Conservation (phyloP, 2,329 filamentous ascomycete species). For the Neonectria faginata region DNA sequence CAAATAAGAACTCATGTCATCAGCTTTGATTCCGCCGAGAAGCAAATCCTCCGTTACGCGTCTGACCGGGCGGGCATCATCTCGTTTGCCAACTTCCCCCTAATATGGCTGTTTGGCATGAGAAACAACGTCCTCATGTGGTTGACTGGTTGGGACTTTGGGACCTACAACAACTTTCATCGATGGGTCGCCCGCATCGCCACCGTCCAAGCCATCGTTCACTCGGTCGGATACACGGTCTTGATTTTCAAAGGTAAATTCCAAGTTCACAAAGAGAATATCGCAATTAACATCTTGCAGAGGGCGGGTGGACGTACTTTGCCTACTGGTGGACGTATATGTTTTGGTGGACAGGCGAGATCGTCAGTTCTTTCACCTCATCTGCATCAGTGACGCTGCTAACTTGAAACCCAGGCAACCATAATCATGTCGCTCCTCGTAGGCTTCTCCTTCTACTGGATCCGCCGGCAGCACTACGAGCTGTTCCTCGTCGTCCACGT, state of each 20-base stretch:
- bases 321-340: conserved; percentile 53
- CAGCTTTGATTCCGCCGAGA: conserved; percentile 51
- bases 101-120: conserved; percentile 75
- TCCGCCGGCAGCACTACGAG: conserved; percentile 66
- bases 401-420: conserved; percentile 49
- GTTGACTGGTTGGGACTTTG: conserved; percentile 76
- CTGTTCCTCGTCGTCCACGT: conserved; percentile 64
- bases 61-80: conserved; percentile 74
- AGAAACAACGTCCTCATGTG: conserved; percentile 75
- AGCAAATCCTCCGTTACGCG: conserved; percentile 63
- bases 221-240: conserved; percentile 70
- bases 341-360: conserved; percentile 64
- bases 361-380: conserved; percentile 48
- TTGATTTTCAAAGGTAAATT: conserved; percentile 53
- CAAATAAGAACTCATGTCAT: conserved; percentile 7
- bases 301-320: conserved; percentile 54
- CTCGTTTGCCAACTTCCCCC: conserved; percentile 71
- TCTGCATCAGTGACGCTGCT: background rate
- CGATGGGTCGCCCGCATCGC: conserved; percentile 73
- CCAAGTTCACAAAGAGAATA: rapidly evolving
- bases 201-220: conserved; percentile 70
- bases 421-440: conserved; percentile 60
- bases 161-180: conserved; percentile 75
- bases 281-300: conserved; percentile 40
- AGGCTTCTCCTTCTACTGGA: conserved; percentile 61